These are phyloP conservation scores for Fusarium domesticum DNA, from an alignment of 2,329 filamentous ascomycete genomes.

Conservation along the genomic window DNA sequence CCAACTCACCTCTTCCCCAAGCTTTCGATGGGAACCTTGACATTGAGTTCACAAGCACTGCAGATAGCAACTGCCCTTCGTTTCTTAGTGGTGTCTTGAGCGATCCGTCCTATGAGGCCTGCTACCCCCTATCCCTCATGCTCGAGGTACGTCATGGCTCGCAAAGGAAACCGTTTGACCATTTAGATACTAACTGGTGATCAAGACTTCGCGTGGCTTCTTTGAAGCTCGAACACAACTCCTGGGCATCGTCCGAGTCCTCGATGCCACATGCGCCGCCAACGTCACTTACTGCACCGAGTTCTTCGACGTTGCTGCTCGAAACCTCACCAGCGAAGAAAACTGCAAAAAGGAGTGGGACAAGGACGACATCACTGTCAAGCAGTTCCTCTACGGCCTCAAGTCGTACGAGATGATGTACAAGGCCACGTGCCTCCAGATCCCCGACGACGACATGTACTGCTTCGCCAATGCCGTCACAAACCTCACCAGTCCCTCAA, in stretches of 20 bases:
- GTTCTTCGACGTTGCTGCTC: conserved; percentile 63
- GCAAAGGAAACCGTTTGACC: background rate
- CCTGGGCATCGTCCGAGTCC: conserved; percentile 68
- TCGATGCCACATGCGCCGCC: conserved; percentile 74
- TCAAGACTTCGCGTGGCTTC: conserved; percentile 75
- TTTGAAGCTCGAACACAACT: conserved; percentile 74
- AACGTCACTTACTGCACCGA: conserved; percentile 62
- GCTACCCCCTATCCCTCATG: conserved; percentile 81
- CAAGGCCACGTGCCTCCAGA: conserved; percentile 73
- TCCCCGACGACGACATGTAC: conserved; percentile 64
- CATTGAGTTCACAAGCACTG: conserved; percentile 56
- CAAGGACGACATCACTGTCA: conserved; percentile 64
- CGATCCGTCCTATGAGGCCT: conserved; percentile 65
- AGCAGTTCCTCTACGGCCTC: conserved; percentile 73
- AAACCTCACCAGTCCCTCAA: conserved; percentile 65
- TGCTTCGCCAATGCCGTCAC: conserved; percentile 82
- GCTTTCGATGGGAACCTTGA: conserved; percentile 64
- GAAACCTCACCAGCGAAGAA: conserved; percentile 56
- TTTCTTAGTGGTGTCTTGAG: conserved; percentile 69
- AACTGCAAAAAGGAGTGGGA: conserved; percentile 73
- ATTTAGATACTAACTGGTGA: conserved; percentile 5
- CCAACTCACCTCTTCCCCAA: conserved; percentile 50
- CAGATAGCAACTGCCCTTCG: conserved; percentile 53
- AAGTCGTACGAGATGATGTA: conserved; percentile 75
- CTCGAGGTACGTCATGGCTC: conserved; percentile 59